These are phyloP conservation scores for Stagonosporopsis chrysanthemi DNA, from an alignment of 2,329 filamentous ascomycete genomes.

Conservation along the genomic window DNA sequence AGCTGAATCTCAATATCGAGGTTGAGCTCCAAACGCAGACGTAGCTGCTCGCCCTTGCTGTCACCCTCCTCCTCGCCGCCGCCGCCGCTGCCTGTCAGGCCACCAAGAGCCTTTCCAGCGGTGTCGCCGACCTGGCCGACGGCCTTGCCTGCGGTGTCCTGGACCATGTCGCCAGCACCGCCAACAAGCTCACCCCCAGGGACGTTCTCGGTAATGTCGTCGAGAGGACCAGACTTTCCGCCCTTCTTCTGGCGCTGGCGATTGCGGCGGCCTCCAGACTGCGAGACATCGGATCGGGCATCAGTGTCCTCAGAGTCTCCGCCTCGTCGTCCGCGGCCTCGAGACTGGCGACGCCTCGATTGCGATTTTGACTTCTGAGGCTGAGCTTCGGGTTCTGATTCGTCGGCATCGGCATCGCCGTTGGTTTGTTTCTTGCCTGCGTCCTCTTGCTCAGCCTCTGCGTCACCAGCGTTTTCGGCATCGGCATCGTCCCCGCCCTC, in stretches of 20 bases:
- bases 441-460: conserved; percentile 53
- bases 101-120: conserved; percentile 55
- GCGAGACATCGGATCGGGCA: conserved; percentile 62
- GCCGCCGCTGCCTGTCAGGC: conserved; percentile 53
- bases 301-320: conserved; percentile 62
- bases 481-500: conserved; percentile 13
- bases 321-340: conserved; percentile 57
- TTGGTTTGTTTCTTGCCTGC: conserved; percentile 48
- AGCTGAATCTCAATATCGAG: conserved; percentile 69
- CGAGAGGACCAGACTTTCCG: conserved; percentile 59
- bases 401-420: conserved; percentile 50
- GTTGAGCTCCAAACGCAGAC: conserved; percentile 66
- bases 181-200: conserved; percentile 61
- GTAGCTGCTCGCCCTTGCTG: conserved; percentile 59
- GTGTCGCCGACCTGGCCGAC: conserved; percentile 55
- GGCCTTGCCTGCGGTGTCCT: conserved; percentile 63
- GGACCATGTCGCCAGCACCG: conserved; percentile 64
- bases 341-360: conserved; percentile 58
- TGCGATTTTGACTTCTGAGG: conserved; percentile 47
- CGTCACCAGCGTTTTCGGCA: conserved; percentile 22
- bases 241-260: conserved; percentile 60
- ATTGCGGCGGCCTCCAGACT: conserved; percentile 63
- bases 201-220: conserved; percentile 62
- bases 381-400: conserved; percentile 56
- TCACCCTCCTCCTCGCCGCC: conserved; percentile 44